Base-by-base conservation (phyloP, 179 eudicot genomes). In the Beta macrorhiza region DNA sequence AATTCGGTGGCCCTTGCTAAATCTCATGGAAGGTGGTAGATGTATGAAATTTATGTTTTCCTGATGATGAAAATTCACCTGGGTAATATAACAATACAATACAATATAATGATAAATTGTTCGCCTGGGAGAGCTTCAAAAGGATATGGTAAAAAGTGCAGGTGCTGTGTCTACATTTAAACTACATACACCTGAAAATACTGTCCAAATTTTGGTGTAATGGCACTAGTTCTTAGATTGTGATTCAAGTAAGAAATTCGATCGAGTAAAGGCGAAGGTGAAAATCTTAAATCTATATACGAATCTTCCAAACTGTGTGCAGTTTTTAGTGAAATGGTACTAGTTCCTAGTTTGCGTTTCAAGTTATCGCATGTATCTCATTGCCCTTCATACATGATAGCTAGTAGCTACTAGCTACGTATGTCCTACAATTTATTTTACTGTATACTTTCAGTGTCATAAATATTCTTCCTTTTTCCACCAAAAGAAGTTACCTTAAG, bases 341-440 rank as follows among this genome's bases (percentile, higher is more conserved):
- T 71, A 22, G 58, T 71, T 47, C 75, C 37, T 47, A 71, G 75
- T 49, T 71, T 71, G 75, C 45, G 75, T n/a, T 47, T 71, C 75
- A 71, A 71, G 75, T 19, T n/a, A 71, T 45, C 14, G 9, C 22
- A 19, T 70, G 15, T 70, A 70, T 70, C 1, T 5, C 4, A 70
- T 37, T 7, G 0, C 52, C 10, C 53, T 69, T 32, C 29, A 29
- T 65, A 65, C 45, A 65, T 42, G 17, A 11, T 65, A 14, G 37
- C 44, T 56, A 11, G 25, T 25, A 25, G 25, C 25, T 25, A 3
- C 0, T 64, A 61, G 8, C 2, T 61, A 61, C 20, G 69, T 11
- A 25, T 65, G 17, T 25, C 44, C 44, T 45, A 42, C 53, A 4
- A 6, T 16, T 9, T 14, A 67, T 44, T 7, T 45, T 69, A 0